A percentile compares a stretch with the other conserved stretches of the same genome.
These are phyloP conservation scores for Saturnispora quitensis DNA, from an alignment of 805 yeast genomes.

Conservation along the genomic window DNA sequence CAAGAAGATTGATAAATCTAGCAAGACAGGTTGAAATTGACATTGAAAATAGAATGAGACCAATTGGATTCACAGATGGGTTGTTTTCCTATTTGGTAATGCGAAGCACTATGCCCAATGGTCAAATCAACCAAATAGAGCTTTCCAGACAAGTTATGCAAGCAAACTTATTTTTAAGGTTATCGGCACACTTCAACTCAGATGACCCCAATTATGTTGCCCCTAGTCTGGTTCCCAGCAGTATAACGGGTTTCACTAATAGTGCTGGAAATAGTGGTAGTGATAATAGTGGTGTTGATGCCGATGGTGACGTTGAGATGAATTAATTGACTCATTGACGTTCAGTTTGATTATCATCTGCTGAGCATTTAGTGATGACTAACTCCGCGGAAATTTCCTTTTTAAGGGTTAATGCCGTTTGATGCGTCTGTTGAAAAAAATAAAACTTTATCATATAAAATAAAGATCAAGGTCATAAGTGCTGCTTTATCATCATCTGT, in stretches of 20 bases:
- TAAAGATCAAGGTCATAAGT: background rate
- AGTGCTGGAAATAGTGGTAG: slow-evolving; percentile 7
- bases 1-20: slow-evolving; percentile 1
- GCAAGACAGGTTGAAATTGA: slow-evolving; percentile 7
- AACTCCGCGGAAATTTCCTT: background rate
- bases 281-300: slow-evolving; percentile 47
- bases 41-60: slow-evolving; percentile 1
- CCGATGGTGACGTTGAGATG: slow-evolving; percentile 17
- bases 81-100: slow-evolving; percentile 3
- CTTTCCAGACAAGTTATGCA: slow-evolving; percentile 6
- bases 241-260: background rate
- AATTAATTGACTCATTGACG: background rate
- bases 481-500: background rate
- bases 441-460: background rate
- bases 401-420: background rate
- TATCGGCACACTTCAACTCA: slow-evolving; percentile 4
- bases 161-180: slow-evolving; percentile 6
- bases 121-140: slow-evolving; percentile 8
- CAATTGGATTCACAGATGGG: slow-evolving; percentile 3
- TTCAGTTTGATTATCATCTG: background rate
- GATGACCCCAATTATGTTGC: slow-evolving; percentile 5
- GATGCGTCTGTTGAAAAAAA: background rate
- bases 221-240: slow-evolving; percentile 1
- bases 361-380: background rate
- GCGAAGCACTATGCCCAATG: slow-evolving; percentile 3